phyloP scores from a whole-genome alignment of 192 early-diverging fungal genomes.

The Gigaspora rosea region DNA sequence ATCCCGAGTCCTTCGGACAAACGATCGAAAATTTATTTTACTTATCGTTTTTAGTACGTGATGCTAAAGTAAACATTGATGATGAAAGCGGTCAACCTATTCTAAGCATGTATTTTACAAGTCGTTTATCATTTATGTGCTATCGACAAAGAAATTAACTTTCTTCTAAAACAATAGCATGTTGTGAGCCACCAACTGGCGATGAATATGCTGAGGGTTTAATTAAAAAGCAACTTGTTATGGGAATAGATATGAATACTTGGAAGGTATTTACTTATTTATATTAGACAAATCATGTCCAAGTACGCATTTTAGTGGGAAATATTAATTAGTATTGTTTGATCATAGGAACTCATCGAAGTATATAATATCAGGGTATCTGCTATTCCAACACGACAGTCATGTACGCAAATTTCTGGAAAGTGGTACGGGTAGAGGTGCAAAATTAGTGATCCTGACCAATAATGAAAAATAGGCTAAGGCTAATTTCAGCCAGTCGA shows the following conservation, averaged over 20 bases:
- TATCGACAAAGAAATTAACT: background rate
- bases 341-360: conserved; percentile 61
- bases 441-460: too few relatives aligned
- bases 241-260: conserved; percentile 64
- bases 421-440: conserved; percentile 48
- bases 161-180: conserved; percentile 33
- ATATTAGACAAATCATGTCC: background rate
- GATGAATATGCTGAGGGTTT: conserved; percentile 68
- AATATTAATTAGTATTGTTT: background rate
- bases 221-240: conserved; percentile 76
- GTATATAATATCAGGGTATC: conserved; percentile 61
- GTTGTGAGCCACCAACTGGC: conserved; percentile 66
- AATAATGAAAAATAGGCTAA: too few relatives aligned
- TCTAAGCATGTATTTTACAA: conserved; percentile 39
- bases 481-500: too few relatives aligned
- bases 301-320: background rate
- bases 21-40: conserved; percentile 97
- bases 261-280: conserved; percentile 58
- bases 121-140: conserved; percentile 2
- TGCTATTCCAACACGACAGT: conserved; percentile 63
- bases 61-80: conserved; percentile 77
- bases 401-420: conserved; percentile 31
- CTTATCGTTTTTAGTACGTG: conserved; percentile 91
- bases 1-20: conserved; percentile 89
- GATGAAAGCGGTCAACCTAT: conserved; percentile 71